Conservation (phyloP, 768 basidiomycete species). For the Hygrocybe coccinea region DNA sequence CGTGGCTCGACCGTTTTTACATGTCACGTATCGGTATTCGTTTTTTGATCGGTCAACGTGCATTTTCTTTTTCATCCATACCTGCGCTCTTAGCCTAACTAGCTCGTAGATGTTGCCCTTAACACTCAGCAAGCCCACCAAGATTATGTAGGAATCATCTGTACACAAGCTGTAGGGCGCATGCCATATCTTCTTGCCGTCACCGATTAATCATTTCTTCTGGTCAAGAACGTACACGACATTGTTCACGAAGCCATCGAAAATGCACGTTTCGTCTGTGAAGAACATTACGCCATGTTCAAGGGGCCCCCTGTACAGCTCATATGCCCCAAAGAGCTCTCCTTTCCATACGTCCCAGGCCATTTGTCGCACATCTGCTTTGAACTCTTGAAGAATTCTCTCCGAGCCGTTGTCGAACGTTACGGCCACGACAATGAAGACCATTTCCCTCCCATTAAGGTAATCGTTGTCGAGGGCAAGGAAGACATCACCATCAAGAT, state of each 20-base stretch:
- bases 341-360: constrained; percentile 93
- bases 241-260: constrained; percentile 99
- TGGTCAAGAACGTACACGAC: constrained; percentile 79
- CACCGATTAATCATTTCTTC: constrained; percentile 6
- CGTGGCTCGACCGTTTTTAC: constrained; percentile 96
- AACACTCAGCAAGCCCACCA: constrained; percentile 87
- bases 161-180: constrained; percentile 84
- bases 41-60: constrained; percentile 94
- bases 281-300: constrained; percentile 96
- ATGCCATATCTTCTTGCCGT: too few species aligned
- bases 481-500: constrained; percentile 99
- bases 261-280: constrained; percentile 91
- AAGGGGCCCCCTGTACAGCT: constrained; percentile 94
- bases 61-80: constrained; percentile 35
- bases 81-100: not conserved
- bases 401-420: constrained; percentile 93
- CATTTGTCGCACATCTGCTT: constrained; percentile 96
- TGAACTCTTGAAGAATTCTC: constrained; percentile 95
- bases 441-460: constrained; percentile 84
- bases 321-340: constrained; percentile 82
- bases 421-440: constrained; percentile 79
- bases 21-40: constrained; percentile 94
- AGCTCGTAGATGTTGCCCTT: constrained; percentile 91
- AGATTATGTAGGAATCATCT: constrained; percentile 96
- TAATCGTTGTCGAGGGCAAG: constrained; percentile 93